Evolutionary conservation across 805 yeast genomes (phyloP).

Genomic region (Candida peoriensis): DNA sequence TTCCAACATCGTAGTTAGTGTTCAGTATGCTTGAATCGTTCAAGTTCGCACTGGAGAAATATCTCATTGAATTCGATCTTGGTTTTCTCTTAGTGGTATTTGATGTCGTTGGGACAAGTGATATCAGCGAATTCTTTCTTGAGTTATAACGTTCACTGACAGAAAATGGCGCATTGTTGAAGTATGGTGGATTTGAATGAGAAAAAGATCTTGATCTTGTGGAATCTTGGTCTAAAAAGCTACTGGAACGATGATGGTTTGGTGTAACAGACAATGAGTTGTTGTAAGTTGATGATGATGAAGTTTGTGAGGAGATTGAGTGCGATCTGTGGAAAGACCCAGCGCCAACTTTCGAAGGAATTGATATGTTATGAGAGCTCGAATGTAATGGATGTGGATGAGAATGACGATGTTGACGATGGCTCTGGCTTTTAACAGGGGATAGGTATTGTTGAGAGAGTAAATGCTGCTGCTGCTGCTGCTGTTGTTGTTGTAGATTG

Average conservation of each 20-base stretch:
- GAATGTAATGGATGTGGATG: conserved; percentile 6
- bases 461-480: no score
- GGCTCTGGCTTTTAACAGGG: neutral
- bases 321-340: conserved; percentile 8
- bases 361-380: neutral
- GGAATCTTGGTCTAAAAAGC: conserved; percentile 2
- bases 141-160: conserved; percentile 12
- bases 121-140: conserved; percentile 12
- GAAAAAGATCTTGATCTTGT: conserved; percentile 15
- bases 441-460: no score
- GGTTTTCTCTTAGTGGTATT: conserved; percentile 8
- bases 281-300: conserved; percentile 1
- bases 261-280: no score
- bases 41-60: conserved; percentile 1
- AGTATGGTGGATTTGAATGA: conserved; percentile 8
- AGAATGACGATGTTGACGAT: conserved; percentile 1
- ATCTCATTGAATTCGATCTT: conserved; percentile 14
- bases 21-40: conserved; percentile 7
- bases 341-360: neutral
- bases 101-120: conserved; percentile 3
- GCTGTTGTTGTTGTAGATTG: neutral
- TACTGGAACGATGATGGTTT: conserved; percentile 1
- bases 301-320: conserved; percentile 8
- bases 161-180: conserved; percentile 10
- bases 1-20: no score